Evolutionary conservation across 768 basidiomycete genomes (phyloP), one percentile per base, ranked within the genome.

Genomic region (Rubroboletus satanas): DNA sequence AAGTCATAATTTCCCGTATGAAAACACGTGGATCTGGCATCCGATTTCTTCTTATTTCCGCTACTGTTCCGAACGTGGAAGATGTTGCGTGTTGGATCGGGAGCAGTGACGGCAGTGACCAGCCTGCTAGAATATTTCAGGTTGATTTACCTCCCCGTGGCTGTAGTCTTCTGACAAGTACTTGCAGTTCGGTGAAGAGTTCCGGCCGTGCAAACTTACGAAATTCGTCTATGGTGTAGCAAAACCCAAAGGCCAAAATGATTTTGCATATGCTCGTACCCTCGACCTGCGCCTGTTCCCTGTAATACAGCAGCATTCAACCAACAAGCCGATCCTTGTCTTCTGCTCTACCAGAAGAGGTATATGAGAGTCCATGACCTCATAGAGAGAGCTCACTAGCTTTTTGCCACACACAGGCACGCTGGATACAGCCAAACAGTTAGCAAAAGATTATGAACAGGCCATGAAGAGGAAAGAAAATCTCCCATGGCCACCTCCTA

Each of bases 1-100:
- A 99, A 74, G 96, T 96, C 17, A 83, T 98, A n/a, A 78, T 95
- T 43, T 90, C 91, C 4, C 84, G 97, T 26, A 96, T 98, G 92
- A 95, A 90, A 71, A 73, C 82, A 4, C 80, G 85, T 10, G 87
- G 85, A 9, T 76, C 78, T 4, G 68, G 71, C 2, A 83, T 92
- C 26, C 85, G 97, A 7, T 95, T 98, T 67, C 72, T 97, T 31
- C 80, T 97, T 17, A 83, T 98, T 37, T 96, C 93, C 0, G 96
- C 96, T 6, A 98, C 96, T 0, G 88, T 93, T 12, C 96, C 96
- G 0, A 98, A 99, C 62, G 88, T 94, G 48, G 76, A 83, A 28
- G 96, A 99, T 59, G 83, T 99, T 31, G 93, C 93, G 2, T 70
- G 74, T 51, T 99, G 96, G 96, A 85, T 98, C 44, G 85, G 87